A percentile compares a stretch with the other conserved stretches of the same genome.
phyloP scores from a whole-genome alignment of 75 land plant species.

The Cupressus sempervirens region DNA sequence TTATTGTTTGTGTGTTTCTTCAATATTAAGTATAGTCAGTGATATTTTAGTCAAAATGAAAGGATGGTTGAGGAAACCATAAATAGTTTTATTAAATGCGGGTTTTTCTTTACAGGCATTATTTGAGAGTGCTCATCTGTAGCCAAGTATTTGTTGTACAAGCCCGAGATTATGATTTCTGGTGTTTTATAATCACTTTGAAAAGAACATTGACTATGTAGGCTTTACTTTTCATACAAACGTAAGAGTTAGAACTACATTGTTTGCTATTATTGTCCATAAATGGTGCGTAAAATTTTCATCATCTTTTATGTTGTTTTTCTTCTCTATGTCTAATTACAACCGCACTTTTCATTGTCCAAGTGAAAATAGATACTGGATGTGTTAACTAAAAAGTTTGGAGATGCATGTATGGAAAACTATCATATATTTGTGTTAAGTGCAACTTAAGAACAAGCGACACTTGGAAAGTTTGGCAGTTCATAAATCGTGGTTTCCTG shows the following conservation, averaged over 20 bases:
- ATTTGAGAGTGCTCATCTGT: no score
- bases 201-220: not conserved
- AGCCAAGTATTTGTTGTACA: no score
- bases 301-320: not conserved
- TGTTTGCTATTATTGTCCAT: not conserved
- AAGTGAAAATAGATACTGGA: not conserved
- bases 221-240: not conserved
- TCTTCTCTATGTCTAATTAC: not conserved
- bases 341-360: not conserved
- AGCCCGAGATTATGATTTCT: no score
- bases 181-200: not conserved
- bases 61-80: not conserved
- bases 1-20: no score
- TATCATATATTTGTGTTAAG: not conserved
- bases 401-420: not conserved
- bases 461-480: not conserved
- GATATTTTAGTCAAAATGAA: not conserved
- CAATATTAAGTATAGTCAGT: no score
- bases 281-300: no score
- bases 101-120: no score
- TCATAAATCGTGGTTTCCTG: not conserved
- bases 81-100: not conserved
- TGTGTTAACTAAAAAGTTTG: not conserved
- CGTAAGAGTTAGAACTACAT: not conserved
- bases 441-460: not conserved